phyloP scores from a whole-genome alignment of 177 flowering plant genomes.

The Vitis hybrid region DNA sequence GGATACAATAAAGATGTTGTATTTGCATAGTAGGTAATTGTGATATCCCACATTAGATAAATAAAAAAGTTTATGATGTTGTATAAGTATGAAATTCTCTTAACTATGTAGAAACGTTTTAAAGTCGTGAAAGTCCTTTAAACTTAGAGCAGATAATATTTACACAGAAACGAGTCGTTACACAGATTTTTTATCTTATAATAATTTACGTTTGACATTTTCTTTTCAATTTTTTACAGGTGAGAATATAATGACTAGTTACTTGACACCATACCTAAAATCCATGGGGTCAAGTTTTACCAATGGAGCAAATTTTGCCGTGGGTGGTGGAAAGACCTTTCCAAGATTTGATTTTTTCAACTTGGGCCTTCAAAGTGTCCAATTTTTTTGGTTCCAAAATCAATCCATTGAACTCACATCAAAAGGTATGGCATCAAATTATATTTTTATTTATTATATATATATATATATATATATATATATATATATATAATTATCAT shows the following conservation, averaged over 20 bases:
- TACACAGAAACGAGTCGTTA: rapidly evolving
- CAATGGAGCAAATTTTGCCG: slow-evolving; percentile 67
- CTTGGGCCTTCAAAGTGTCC: slow-evolving; percentile 43
- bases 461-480: too few relatives aligned
- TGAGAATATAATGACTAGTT: slow-evolving; percentile 37
- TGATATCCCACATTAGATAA: too few relatives aligned
- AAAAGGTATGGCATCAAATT: slow-evolving; percentile 22
- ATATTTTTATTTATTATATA: too few relatives aligned
- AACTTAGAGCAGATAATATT: rapidly evolving
- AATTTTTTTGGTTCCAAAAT: slow-evolving; percentile 42
- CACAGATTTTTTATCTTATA: too few relatives aligned
- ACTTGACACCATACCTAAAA: slow-evolving; percentile 58
- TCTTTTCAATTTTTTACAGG: slow-evolving; percentile 27
- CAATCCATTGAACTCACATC: slow-evolving; percentile 37
- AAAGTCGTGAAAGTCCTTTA: too few relatives aligned
- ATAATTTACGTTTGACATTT: too few relatives aligned
- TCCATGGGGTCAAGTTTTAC: slow-evolving; percentile 47
- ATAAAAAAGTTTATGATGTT: rapidly evolving
- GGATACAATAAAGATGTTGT: too few relatives aligned
- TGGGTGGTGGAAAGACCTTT: slow-evolving; percentile 41
- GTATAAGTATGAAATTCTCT: too few relatives aligned
- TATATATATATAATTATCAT: too few relatives aligned
- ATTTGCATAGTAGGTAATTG: rapidly evolving
- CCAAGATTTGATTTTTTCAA: slow-evolving; percentile 34
- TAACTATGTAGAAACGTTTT: rapidly evolving